Conservation (phyloP, 2,329 filamentous ascomycete species). For the Dactylellina cionopaga region DNA sequence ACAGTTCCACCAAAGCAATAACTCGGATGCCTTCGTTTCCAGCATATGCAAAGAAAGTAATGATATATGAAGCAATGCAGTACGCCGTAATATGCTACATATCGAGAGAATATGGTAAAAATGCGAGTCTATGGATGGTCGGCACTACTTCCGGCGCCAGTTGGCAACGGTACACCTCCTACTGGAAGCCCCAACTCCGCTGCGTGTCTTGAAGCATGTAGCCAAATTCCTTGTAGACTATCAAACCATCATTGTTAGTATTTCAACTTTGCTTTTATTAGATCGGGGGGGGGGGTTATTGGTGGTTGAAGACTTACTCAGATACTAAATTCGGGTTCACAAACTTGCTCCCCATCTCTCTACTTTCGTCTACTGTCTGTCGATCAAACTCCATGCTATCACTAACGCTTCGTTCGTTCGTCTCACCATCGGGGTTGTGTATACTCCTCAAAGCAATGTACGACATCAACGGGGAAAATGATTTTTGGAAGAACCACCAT, state of each 20-base stretch:
- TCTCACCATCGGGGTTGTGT: constrained; percentile 66
- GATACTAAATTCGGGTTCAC: constrained; percentile 78
- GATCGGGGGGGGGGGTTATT: neutral
- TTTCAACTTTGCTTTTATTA: neutral
- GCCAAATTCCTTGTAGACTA: constrained; percentile 39
- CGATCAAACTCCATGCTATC: constrained; percentile 64
- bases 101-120: neutral
- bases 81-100: constrained; percentile 13
- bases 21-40: too few relatives aligned
- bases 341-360: constrained; percentile 75
- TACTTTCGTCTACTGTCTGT: constrained; percentile 74
- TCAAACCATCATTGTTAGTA: neutral
- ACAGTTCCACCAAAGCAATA: too few relatives aligned
- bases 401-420: constrained; percentile 55
- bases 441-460: constrained; percentile 94
- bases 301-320: constrained; percentile 66
- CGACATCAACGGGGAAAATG: constrained; percentile 86
- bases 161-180: neutral
- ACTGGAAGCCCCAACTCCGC: neutral
- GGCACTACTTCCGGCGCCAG: neutral
- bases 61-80: neutral
- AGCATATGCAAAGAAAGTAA: neutral
- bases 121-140: neutral
- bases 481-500: constrained; percentile 79
- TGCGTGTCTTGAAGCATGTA: constrained; percentile 7